Base-by-base conservation (phyloP, 768 basidiomycete genomes). In the Omphalotus guepiniiformis region DNA sequence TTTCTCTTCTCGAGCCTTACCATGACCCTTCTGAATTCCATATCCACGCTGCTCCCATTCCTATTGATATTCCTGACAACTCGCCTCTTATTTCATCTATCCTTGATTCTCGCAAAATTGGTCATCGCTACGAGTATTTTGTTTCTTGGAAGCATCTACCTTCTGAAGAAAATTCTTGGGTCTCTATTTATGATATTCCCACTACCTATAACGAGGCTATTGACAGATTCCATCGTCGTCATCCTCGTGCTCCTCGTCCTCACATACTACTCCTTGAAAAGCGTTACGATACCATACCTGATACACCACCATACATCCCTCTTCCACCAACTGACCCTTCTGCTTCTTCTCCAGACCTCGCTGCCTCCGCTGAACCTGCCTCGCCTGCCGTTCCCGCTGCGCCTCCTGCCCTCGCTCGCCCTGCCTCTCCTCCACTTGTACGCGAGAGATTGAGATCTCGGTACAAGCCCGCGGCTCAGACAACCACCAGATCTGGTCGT, bases 1-100 rank as follows among this genome's bases (percentile, higher is more conserved):
- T 58, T 21, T 57, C 55, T 11, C 56, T 58, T 9, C 54, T 51
- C 4, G 29, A 49, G 18, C 28, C 27, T 15, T 51, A 48, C 25
- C 5, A 32, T 32, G 30, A 32, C n/a, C 30, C 30, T n/a, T 32
- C 30, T 32, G 30, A 32, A 32, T 32, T 40, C 25, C 39, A 40
- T 15, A 16, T 22, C 23, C 39, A 40, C 25, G 39, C 39, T 25
- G 39, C 5, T 23, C 51, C 48, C 23, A 22, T 35, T 15, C 48
- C 47, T 7, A 34, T 51, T 23, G 21, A 30, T 18, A 23, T 51
- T 19, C 12, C 26, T 15, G 30, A 52, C 1, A 30, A 49, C 9
- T 15, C 16, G 15, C 23, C 23, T 7, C 16, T 23, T 22, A 52
- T 52, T 25, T 16, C 30, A 4, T 13, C 26, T 1, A 48, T 52